Evolutionary conservation across 2,329 filamentous ascomycete genomes (phyloP).

Genomic region (Phyllosticta paracitricarpa): DNA sequence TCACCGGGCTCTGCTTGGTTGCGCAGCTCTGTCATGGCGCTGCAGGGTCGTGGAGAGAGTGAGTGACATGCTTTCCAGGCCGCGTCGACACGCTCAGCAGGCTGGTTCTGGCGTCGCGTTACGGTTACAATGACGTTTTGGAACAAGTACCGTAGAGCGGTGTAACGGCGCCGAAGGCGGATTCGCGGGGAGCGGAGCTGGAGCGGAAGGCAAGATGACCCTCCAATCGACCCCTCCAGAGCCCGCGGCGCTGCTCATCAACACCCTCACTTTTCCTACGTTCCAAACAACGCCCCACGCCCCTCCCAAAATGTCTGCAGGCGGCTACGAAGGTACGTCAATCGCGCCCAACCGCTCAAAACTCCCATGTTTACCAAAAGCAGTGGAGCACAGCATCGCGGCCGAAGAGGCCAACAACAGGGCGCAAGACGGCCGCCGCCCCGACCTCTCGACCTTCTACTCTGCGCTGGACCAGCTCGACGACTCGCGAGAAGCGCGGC

Average conservation of each 20-base stretch:
- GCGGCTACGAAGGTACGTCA: conserved; percentile 34
- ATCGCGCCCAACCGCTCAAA: conserved; percentile 1
- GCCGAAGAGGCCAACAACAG: conserved; percentile 22
- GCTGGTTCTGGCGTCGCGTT: background rate
- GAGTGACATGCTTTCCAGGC: conserved; percentile 5
- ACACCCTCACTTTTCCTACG: background rate
- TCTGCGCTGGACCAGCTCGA: conserved; percentile 49
- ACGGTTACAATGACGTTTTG: background rate
- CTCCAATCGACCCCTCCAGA: background rate
- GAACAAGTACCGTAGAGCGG: background rate
- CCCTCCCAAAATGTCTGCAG: conserved; percentile 70
- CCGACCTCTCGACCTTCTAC: conserved; percentile 57
- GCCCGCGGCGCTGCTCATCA: background rate
- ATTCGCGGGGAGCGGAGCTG: background rate
- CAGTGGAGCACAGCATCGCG: conserved; percentile 42
- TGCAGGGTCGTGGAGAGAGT: background rate
- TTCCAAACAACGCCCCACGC: background rate
- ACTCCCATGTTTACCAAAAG: background rate
- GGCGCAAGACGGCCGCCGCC: conserved; percentile 40
- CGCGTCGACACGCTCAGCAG: background rate
- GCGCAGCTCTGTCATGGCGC: conserved; percentile 22
- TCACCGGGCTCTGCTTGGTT: conserved; percentile 16
- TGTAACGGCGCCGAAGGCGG: background rate
- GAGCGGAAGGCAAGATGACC: conserved; percentile 1
- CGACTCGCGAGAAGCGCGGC: conserved; percentile 38